Evolutionary conservation across 2,329 filamentous ascomycete genomes (phyloP), one percentile per base, ranked within the genome.

Genomic region (Akanthomyces lecanii): DNA sequence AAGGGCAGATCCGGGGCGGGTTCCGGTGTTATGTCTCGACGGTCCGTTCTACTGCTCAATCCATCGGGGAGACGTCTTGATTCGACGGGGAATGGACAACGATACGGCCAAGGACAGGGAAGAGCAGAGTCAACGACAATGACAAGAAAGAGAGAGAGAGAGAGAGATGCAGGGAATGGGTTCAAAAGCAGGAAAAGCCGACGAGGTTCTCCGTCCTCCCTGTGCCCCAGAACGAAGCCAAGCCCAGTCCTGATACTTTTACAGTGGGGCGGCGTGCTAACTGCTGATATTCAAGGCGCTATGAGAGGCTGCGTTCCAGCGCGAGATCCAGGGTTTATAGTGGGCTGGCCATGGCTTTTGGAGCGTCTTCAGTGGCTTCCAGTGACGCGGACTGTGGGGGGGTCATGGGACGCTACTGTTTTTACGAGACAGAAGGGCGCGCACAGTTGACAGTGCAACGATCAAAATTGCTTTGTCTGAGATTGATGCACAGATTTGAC

Each of bases 261-360:
- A 61, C 48, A 30, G 58, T 61, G 58, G 58, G 58, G 58, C 58
- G 16, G 48, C 30, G 36, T 61, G 58, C 48, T 33, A 30, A 53
- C 50, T 53, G 45, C 48, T 61, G 30, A 61, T 61, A 53, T 45
- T 61, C 38, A 25, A 28, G 58, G n/a, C 38, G 7, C 58, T 25
- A 40, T 61, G 47, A 61, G 58, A 61, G 58, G 58, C 28, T 23
- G 47, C 47, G 57, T 51, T 36, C 23, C 56, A 44, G 47, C 36
- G 45, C 36, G 7, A 10, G 28, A 10, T 42, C 16, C 21, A 47
- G 42, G 54, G 10, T 40, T 52, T 60, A 42, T n/a, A 42, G 57
- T 42, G 45, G 47, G 36, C n/a, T 53, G 56, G 40, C 25, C 54
- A 36, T 21, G 14, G 23, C 16, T 12, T 33, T 51, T 50, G 48